Percentiles rank a stretch among this genome's conserved stretches.
Evolutionary conservation across 768 basidiomycete genomes (phyloP).

Genomic region (Pleurotus djamor): DNA sequence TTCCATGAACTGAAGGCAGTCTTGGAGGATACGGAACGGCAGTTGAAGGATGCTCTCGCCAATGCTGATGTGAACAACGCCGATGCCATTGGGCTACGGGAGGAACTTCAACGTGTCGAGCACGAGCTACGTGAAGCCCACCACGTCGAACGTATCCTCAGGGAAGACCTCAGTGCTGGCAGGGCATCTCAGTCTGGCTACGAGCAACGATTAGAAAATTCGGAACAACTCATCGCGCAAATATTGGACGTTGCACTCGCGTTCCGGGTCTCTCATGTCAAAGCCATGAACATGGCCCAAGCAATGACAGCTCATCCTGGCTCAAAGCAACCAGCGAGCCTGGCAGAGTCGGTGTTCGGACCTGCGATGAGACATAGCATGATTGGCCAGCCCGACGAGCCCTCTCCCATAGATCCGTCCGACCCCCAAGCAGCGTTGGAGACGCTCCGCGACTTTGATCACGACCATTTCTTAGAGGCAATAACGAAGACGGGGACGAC

Average conservation of each 20-base stretch:
- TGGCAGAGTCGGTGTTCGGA: constrained; percentile 51
- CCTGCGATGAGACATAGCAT: constrained; percentile 53
- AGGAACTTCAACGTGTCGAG: constrained; percentile 71
- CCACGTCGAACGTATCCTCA: constrained; percentile 64
- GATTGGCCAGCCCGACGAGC: constrained; percentile 55
- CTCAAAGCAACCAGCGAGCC: constrained; percentile 37
- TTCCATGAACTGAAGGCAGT: constrained; percentile 69
- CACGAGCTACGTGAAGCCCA: constrained; percentile 68
- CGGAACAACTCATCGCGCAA: constrained; percentile 73
- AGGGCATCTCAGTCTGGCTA: constrained; percentile 65
- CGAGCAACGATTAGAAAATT: constrained; percentile 65
- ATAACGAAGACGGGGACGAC: constrained; percentile 81
- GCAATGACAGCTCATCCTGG: constrained; percentile 53
- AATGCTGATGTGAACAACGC: constrained; percentile 64
- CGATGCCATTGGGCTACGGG: constrained; percentile 65
- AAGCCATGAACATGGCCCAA: constrained; percentile 63
- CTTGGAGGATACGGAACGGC: constrained; percentile 57
- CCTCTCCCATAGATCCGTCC: constrained; percentile 75
- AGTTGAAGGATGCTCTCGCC: constrained; percentile 60
- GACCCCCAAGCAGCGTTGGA: constrained; percentile 73
- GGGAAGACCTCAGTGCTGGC: constrained; percentile 73
- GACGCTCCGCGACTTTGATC: constrained; percentile 70
- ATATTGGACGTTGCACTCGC: constrained; percentile 77
- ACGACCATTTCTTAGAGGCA: constrained; percentile 82
- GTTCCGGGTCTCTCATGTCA: constrained; percentile 76